phyloP scores from a whole-genome alignment of 345 rosid genomes.

The Syzygium grande region DNA sequence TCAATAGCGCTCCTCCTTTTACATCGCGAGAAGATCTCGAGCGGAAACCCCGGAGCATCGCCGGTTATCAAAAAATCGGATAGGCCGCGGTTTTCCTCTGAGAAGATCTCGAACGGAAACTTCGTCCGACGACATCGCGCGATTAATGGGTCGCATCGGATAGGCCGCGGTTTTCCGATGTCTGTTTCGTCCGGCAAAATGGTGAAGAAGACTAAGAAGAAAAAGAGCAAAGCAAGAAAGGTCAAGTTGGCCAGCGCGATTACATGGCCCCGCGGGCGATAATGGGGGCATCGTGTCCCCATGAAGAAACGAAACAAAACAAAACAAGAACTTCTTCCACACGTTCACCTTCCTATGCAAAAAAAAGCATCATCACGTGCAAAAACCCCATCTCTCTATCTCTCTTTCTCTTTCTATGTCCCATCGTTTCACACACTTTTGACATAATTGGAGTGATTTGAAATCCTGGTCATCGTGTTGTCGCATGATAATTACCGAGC shows the following conservation, averaged over 20 bases:
- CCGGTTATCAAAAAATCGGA: no score
- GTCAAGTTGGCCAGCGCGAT: background rate
- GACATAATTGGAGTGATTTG: background rate
- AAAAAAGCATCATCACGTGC: background rate
- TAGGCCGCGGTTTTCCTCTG: fast-evolving
- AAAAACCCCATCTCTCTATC: background rate
- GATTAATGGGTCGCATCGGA: no score
- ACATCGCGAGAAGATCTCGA: background rate
- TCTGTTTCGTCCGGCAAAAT: background rate
- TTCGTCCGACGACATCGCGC: no score
- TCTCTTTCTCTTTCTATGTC: background rate
- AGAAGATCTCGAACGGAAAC: no score
- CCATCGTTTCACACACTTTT: background rate
- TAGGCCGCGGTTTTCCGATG: fast-evolving
- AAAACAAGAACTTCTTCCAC: background rate
- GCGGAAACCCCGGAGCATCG: fast-evolving
- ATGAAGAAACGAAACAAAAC: background rate
- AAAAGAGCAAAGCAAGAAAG: no score
- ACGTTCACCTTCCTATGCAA: background rate
- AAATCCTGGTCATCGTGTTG: background rate
- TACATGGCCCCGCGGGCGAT: background rate
- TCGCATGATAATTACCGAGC: background rate
- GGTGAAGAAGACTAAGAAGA: background rate
- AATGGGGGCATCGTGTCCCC: background rate
- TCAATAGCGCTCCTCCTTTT: background rate